Evolutionary conservation across 2,329 filamentous ascomycete genomes (phyloP).

Genomic region (Aphanocladium album): DNA sequence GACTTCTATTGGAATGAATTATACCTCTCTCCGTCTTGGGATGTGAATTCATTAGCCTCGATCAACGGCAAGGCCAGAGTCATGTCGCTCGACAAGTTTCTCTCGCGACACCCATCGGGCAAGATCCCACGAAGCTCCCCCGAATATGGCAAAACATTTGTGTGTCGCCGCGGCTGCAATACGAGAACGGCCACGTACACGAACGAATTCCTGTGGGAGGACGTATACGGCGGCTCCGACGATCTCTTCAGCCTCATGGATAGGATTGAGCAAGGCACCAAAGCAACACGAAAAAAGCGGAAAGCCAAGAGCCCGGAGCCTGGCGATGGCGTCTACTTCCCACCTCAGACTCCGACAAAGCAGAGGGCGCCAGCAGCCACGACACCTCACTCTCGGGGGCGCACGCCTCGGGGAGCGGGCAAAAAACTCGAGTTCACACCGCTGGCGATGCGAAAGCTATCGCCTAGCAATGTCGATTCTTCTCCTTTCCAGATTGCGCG

Average conservation of each 20-base stretch:
- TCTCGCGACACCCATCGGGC: slow-evolving; percentile 65
- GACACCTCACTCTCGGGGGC: slow-evolving; percentile 27
- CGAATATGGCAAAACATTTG: slow-evolving; percentile 78
- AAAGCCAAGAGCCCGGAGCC: slow-evolving; percentile 28
- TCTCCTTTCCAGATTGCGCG: slow-evolving; percentile 92
- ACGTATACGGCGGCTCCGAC: slow-evolving; percentile 64
- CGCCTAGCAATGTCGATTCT: slow-evolving; percentile 66
- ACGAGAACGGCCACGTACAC: slow-evolving; percentile 86
- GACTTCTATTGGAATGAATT: slow-evolving; percentile 85
- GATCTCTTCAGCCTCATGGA: slow-evolving; percentile 63
- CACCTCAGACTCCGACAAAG: slow-evolving; percentile 35
- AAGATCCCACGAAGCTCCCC: slow-evolving; percentile 66
- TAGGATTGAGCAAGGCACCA: slow-evolving; percentile 66
- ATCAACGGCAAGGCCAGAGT: slow-evolving; percentile 87
- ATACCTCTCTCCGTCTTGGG: slow-evolving; percentile 83
- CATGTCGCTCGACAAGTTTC: slow-evolving; percentile 67
- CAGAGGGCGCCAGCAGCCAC: slow-evolving; percentile 23
- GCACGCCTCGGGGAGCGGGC: slow-evolving; percentile 25
- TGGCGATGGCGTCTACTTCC: slow-evolving; percentile 26
- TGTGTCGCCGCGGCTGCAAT: slow-evolving; percentile 87
- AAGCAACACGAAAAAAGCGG: slow-evolving; percentile 47
- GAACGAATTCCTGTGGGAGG: slow-evolving; percentile 87
- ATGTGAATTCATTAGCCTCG: slow-evolving; percentile 78
- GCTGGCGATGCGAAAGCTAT: slow-evolving; percentile 79
- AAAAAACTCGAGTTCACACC: slow-evolving; percentile 94